Percentiles rank a stretch among this genome's conserved stretches.
These are phyloP conservation scores for Asterochloris erici DNA, from an alignment of 139 green algal genomes.

Conservation along the genomic window DNA sequence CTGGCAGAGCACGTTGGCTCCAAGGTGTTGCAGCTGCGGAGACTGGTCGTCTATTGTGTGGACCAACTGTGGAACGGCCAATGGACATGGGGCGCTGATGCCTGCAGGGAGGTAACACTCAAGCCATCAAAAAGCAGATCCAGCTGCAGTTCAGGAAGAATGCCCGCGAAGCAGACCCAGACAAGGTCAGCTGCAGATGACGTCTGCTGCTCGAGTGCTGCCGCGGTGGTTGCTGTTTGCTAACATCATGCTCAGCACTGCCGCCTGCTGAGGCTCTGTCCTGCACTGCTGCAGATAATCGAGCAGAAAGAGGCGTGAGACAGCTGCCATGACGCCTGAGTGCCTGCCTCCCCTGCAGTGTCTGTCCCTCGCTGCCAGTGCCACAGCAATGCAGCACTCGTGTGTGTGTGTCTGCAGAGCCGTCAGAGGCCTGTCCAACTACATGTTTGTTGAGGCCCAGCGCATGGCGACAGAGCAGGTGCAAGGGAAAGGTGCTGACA, in stretches of 20 bases:
- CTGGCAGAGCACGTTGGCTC: constrained; percentile 58
- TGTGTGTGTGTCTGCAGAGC: constrained; percentile 23
- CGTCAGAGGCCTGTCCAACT: constrained; percentile 56
- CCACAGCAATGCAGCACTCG: not conserved
- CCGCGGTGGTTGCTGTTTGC: not conserved
- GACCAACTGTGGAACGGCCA: not conserved
- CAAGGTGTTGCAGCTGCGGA: constrained; percentile 23
- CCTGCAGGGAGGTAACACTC: constrained; percentile 29
- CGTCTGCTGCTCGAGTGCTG: not conserved
- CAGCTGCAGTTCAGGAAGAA: constrained; percentile 44
- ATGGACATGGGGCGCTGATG: no score
- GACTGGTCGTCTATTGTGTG: not conserved
- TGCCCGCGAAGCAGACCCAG: constrained; percentile 45
- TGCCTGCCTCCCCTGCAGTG: not conserved
- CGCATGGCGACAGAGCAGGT: constrained; percentile 60
- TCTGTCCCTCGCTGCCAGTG: not conserved
- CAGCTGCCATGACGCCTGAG: no score
- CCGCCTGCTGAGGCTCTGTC: not conserved
- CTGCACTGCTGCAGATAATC: constrained; percentile 35
- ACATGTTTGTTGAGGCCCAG: constrained; percentile 63
- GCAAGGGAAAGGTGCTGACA: constrained; percentile 20
- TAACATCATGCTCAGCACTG: not conserved
- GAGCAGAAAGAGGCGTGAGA: constrained; percentile 50
- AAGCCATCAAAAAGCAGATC: constrained; percentile 36
- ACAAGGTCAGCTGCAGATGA: constrained; percentile 24